phyloP scores from a whole-genome alignment of 306 rosid species.

The Sphenostylis stenocarpa region DNA sequence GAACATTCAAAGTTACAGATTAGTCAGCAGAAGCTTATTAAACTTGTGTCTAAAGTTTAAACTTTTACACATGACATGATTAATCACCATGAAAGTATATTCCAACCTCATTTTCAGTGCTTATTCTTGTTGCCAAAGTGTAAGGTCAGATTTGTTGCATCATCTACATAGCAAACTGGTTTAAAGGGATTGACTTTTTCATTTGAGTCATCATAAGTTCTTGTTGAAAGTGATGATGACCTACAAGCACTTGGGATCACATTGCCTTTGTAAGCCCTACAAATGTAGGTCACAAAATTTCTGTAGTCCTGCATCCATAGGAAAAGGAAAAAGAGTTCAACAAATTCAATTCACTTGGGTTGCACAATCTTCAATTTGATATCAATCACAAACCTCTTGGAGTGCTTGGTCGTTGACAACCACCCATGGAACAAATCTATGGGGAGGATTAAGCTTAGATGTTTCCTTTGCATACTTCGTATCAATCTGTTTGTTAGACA shows the following conservation, averaged over 20 bases:
- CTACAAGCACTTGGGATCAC: constrained; percentile 53
- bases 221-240: constrained; percentile 41
- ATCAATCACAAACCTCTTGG: constrained; percentile 57
- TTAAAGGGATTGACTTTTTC: constrained; percentile 21
- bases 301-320: constrained; percentile 52
- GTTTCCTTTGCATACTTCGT: constrained; percentile 61
- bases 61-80: neutral
- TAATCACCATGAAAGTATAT: neutral
- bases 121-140: constrained; percentile 14
- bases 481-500: constrained; percentile 55
- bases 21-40: neutral
- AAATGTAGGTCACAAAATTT: constrained; percentile 59
- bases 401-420: constrained; percentile 70
- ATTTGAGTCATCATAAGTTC: constrained; percentile 27
- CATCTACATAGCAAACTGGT: constrained; percentile 44
- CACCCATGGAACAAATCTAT: constrained; percentile 85
- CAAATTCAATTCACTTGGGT: neutral
- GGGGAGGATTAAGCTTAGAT: constrained; percentile 60
- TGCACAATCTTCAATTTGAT: neutral
- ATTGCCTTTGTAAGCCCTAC: constrained; percentile 59
- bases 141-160: constrained; percentile 36
- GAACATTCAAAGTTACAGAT: neutral
- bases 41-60: neutral
- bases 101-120: constrained; percentile 23
- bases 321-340: neutral